phyloP scores from a whole-genome alignment of 2,329 filamentous ascomycete genomes.

The Colletotrichum endophyticum region DNA sequence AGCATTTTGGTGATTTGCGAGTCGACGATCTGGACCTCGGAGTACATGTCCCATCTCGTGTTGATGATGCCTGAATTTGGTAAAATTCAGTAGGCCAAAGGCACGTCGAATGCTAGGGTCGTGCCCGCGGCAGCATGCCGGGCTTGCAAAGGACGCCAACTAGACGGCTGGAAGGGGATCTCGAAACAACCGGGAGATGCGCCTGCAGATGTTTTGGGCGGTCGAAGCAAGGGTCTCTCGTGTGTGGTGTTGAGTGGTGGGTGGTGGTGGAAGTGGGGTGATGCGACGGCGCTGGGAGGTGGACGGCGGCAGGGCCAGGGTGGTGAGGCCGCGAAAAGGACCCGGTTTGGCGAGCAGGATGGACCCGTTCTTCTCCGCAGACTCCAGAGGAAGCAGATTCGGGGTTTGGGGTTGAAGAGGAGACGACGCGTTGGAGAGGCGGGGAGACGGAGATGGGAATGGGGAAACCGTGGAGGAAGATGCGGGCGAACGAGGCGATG shows the following conservation, averaged over 20 bases:
- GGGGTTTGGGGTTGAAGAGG: slow-evolving; percentile 7
- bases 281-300: not conserved
- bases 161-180: not conserved
- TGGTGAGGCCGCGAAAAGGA: slow-evolving; percentile 10
- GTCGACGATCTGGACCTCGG: not conserved
- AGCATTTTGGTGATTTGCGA: not conserved
- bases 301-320: not conserved
- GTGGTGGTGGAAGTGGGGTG: slow-evolving; percentile 2
- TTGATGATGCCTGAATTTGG: not conserved
- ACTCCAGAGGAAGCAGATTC: not conserved
- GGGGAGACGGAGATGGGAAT: not conserved
- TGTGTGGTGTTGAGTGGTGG: not conserved
- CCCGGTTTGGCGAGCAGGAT: not conserved
- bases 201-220: slow-evolving; percentile 2
- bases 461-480: not conserved
- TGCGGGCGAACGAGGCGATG: not conserved
- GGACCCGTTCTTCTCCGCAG: slow-evolving; percentile 15
- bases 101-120: not conserved
- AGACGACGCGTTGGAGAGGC: slow-evolving; percentile 2
- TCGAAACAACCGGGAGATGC: slow-evolving; percentile 9
- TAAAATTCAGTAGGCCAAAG: not conserved
- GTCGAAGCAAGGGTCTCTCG: not conserved
- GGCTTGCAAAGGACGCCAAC: not conserved
- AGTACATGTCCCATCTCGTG: not conserved
- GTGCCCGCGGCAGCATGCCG: not conserved